Conservation (phyloP, 352 stramenopile species). For the Globisporangium perplexum region DNA sequence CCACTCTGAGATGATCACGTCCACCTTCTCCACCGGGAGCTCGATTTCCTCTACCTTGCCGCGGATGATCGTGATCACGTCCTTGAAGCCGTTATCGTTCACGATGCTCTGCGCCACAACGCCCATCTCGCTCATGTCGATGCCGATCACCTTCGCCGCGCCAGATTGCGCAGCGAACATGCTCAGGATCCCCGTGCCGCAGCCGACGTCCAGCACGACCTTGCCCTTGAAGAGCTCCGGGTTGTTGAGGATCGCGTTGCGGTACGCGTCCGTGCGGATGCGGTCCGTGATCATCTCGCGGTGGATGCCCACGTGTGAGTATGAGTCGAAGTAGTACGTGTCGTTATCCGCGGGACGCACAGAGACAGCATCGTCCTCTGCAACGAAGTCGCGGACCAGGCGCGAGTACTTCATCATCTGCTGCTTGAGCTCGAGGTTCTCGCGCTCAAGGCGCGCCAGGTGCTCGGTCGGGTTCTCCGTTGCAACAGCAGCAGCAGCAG, state of each 20-base stretch:
- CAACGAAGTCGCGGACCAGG: conserved; percentile 63
- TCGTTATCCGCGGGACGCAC: conserved; percentile 60
- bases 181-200: conserved; percentile 95
- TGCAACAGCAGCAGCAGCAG: not conserved
- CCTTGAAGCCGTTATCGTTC: conserved; percentile 88
- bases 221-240: conserved; percentile 96
- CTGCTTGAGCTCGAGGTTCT: conserved; percentile 72
- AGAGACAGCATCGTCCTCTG: conserved; percentile 28
- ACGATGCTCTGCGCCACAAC: conserved; percentile 95
- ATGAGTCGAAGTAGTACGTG: conserved; percentile 98
- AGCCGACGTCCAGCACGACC: conserved; percentile 96
- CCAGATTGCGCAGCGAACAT: conserved; percentile 96
- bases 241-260: conserved; percentile 98
- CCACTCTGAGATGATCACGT: conserved; percentile 98
- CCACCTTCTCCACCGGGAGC: conserved; percentile 90
- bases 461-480: conserved; percentile 14
- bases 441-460: conserved; percentile 40
- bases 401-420: conserved; percentile 71
- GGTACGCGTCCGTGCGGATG: conserved; percentile 95
- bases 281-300: conserved; percentile 91
- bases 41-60: conserved; percentile 93
- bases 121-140: conserved; percentile 95
- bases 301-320: conserved; percentile 98
- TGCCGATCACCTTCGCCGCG: conserved; percentile 89
- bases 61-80: conserved; percentile 92